These are phyloP conservation scores for Wakefieldia striispora DNA, from an alignment of 768 basidiomycete genomes.

Conservation along the genomic window DNA sequence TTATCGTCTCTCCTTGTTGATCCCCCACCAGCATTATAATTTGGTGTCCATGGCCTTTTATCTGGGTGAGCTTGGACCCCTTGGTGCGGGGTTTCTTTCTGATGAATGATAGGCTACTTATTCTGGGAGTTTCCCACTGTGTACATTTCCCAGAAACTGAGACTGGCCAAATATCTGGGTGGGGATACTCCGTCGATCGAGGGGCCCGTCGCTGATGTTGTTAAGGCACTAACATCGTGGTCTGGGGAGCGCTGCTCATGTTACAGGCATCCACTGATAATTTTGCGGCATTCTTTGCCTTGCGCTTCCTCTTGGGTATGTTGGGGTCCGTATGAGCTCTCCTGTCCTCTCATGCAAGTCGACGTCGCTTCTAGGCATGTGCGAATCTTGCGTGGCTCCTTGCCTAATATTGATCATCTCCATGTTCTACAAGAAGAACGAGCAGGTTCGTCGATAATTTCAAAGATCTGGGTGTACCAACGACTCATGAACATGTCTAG, in stretches of 20 bases:
- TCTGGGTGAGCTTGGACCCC: constrained; percentile 38
- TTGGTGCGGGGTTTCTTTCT: background rate
- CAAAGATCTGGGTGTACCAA: background rate
- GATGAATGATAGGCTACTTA: constrained; percentile 43
- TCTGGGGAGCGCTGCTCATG: constrained; percentile 62
- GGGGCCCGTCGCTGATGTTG: background rate
- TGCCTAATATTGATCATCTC: constrained; percentile 60
- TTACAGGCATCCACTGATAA: constrained; percentile 54
- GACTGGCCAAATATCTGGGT: constrained; percentile 64
- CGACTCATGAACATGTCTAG: constrained; percentile 26
- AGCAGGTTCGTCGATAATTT: constrained; percentile 40
- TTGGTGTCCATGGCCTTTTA: constrained; percentile 65
- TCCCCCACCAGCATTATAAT: constrained; percentile 50
- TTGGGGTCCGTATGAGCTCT: background rate
- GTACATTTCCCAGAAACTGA: constrained; percentile 60
- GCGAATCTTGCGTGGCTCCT: constrained; percentile 63
- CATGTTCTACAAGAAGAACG: constrained; percentile 70
- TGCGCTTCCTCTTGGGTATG: constrained; percentile 59
- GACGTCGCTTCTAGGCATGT: constrained; percentile 47
- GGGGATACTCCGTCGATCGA: constrained; percentile 1
- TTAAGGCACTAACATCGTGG: constrained; percentile 52
- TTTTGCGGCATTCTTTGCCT: constrained; percentile 60
- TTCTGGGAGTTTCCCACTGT: constrained; percentile 66
- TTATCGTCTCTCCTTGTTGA: constrained; percentile 3
- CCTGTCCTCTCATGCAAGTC: background rate